Evolutionary conservation across 2,329 filamentous ascomycete genomes (phyloP), one percentile per base, ranked within the genome.

Genomic region (Tolypocladium amazonense): DNA sequence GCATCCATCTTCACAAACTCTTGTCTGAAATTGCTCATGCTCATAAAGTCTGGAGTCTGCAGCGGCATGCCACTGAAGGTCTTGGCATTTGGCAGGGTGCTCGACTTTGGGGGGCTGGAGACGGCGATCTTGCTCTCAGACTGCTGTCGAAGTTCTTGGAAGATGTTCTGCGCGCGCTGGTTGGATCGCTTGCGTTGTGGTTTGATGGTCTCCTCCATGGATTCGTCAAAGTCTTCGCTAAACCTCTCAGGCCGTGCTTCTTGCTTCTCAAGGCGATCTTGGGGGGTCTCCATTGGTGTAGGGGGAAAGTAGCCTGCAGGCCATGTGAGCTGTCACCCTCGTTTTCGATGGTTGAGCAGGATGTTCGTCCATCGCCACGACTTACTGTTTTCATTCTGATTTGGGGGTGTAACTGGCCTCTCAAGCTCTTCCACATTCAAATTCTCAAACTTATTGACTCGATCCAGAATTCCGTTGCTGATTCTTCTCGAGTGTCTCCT

Each of bases 171-270:
- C 41, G 77, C 72, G 45, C 78, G 76, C 60, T 70, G 74, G 62
- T 77, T 79, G 38, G 70, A 67, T 37, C 73, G 76, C 58, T 69
- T 73, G 39, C 77, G 76, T 18, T 71, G 67, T 6, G 84, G 84
- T 73, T 86, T 87, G 65, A 87, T 78, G 0, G 84, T 87, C 71
- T 86, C 83, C 67, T 87, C 84, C 81, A 86, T 84, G 18, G 83
- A 86, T 70, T 84, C 83, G 66, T 88, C 85, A 63, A 85, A 86
- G 54, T 77, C 79, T 33, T 86, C 83, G 3, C 79, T 71, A 67
- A 88, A 88, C 58, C 87, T 73, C 65, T 71, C 75, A 3, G 76
- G 75, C 4, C 72, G 71, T 20, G 71, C 64, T 55, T 75, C 70
- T 43, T 77, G 73, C 72, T 80, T 79, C 53, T 71, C 66, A 50